Evolutionary conservation across 768 basidiomycete genomes (phyloP).

Genomic region (Strobilomyces dryophilus): DNA sequence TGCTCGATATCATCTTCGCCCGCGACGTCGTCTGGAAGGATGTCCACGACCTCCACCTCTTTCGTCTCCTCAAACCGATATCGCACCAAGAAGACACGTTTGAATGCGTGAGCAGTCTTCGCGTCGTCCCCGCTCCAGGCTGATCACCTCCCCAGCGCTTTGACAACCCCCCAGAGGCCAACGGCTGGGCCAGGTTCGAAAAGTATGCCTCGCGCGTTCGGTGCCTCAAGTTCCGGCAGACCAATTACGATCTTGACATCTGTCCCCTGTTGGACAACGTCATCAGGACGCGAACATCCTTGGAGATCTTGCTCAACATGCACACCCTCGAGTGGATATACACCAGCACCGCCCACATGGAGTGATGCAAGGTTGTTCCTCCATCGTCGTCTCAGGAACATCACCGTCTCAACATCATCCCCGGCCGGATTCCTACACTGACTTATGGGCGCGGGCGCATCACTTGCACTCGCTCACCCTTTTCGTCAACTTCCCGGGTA

Average conservation of each 20-base stretch:
- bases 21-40: constrained; percentile 57
- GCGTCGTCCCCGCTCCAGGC: background rate
- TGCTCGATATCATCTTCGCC: constrained; percentile 56
- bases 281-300: constrained; percentile 48
- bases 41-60: constrained; percentile 43
- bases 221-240: constrained; percentile 22
- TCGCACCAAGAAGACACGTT: constrained; percentile 8
- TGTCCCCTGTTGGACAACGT: constrained; percentile 42
- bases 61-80: constrained; percentile 48
- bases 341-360: constrained; percentile 21
- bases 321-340: constrained; percentile 47
- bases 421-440: constrained; percentile 27
- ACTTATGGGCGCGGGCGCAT: constrained; percentile 49
- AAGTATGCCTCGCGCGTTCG: constrained; percentile 52
- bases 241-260: constrained; percentile 15
- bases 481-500: constrained; percentile 38
- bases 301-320: constrained; percentile 54
- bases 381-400: constrained; percentile 45
- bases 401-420: constrained; percentile 22
- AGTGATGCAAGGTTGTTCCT: constrained; percentile 52
- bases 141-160: constrained; percentile 36
- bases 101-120: constrained; percentile 21
- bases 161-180: constrained; percentile 36
- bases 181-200: constrained; percentile 54
- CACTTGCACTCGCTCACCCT: constrained; percentile 45